Evolutionary conservation across 2,329 filamentous ascomycete species (phyloP).

Genomic region (Penicillium sp.): DNA sequence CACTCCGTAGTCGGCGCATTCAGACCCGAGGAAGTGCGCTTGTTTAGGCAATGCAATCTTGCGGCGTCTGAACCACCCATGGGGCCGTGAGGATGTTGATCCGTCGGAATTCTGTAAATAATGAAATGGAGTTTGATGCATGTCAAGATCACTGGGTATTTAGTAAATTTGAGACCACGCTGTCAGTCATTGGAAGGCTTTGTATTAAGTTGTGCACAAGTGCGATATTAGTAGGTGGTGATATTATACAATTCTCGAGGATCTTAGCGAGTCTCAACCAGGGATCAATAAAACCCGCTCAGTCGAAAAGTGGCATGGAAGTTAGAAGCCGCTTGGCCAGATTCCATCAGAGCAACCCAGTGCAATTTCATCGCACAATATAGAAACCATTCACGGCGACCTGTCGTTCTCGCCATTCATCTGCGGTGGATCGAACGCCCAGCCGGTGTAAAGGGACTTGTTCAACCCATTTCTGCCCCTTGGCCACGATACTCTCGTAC

Average conservation of each 20-base stretch:
- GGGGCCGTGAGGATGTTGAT: conserved; percentile 7
- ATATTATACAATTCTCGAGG: too few species aligned
- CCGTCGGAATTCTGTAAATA: too few species aligned
- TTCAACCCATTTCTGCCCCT: conserved; percentile 52
- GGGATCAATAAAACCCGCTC: too few species aligned
- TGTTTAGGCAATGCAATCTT: conserved; percentile 75
- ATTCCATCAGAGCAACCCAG: background rate
- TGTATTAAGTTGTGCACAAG: too few species aligned
- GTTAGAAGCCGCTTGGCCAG: too few species aligned
- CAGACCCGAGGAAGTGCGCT: conserved; percentile 62
- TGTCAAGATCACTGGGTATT: background rate
- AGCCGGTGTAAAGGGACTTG: conserved; percentile 54
- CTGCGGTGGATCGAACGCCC: conserved; percentile 49
- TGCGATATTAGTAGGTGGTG: too few species aligned
- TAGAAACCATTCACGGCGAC: conserved; percentile 35
- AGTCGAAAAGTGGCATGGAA: too few species aligned
- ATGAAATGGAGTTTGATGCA: background rate
- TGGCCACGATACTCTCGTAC: conserved; percentile 45
- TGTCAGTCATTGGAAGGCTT: too few species aligned
- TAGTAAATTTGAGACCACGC: too few species aligned
- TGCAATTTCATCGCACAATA: conserved; percentile 24
- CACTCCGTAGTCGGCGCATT: conserved; percentile 74
- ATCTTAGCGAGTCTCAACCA: too few species aligned
- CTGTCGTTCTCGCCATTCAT: conserved; percentile 43
- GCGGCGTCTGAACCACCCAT: conserved; percentile 39